phyloP scores from a whole-genome alignment of 768 basidiomycete genomes.

The Clathrus columnatus region DNA sequence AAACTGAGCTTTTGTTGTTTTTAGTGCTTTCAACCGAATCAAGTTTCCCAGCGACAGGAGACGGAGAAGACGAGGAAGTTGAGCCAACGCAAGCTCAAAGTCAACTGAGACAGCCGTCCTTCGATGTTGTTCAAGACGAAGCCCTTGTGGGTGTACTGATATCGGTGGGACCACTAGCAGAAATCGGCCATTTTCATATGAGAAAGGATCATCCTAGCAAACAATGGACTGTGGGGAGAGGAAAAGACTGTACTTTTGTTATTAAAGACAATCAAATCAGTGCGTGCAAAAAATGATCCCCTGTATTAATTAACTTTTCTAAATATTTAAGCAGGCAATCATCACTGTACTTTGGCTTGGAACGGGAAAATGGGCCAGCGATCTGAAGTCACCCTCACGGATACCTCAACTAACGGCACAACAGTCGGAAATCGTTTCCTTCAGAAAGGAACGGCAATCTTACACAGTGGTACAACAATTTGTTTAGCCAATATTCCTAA shows the following conservation, averaged over 20 bases:
- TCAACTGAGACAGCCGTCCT: background rate
- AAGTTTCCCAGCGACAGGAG: background rate
- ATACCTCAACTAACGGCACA: conserved; percentile 67
- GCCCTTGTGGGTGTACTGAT: background rate
- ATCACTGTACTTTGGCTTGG: conserved; percentile 52
- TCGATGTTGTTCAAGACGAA: background rate
- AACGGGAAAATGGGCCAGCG: conserved; percentile 38
- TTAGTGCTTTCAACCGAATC: background rate
- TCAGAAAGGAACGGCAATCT: background rate
- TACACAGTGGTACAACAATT: background rate
- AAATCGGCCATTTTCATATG: background rate
- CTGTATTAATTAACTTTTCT: background rate
- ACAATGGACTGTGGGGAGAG: background rate
- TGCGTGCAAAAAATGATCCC: background rate
- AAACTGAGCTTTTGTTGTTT: background rate
- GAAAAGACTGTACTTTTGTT: background rate
- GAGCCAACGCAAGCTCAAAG: background rate
- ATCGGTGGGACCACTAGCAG: background rate
- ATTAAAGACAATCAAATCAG: background rate
- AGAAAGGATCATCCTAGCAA: background rate
- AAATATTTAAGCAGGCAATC: conserved; percentile 38
- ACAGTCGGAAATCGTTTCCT: conserved; percentile 25
- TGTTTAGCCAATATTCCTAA: background rate
- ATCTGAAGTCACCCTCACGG: conserved; percentile 40
- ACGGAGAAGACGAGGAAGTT: background rate